A percentile compares a stretch with the other conserved stretches of the same genome.
Conservation (phyloP, 1,139 yeast genomes). For the Yamadazyma kanchanaburiensis region DNA sequence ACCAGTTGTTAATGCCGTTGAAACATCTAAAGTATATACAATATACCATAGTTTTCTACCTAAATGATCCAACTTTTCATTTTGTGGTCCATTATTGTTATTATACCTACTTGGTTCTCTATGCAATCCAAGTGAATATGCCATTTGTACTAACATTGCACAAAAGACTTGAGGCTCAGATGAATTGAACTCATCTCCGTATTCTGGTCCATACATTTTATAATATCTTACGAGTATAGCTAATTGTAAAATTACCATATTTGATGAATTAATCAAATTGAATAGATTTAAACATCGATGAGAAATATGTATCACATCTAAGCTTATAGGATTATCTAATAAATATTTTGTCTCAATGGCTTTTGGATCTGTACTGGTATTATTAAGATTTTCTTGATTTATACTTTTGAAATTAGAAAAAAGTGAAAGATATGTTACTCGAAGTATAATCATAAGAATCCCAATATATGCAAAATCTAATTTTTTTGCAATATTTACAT, state of each 20-base stretch:
- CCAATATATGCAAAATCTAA: slow-evolving; percentile 34
- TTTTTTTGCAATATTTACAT: slow-evolving; percentile 22
- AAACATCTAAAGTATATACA: slow-evolving; percentile 27
- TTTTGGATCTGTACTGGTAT: slow-evolving; percentile 14
- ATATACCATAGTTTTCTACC: slow-evolving; percentile 33
- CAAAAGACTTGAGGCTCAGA: slow-evolving; percentile 42
- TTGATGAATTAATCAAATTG: slow-evolving; percentile 32
- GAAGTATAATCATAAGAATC: slow-evolving; percentile 22
- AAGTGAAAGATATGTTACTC: slow-evolving; percentile 28
- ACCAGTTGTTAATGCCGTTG: slow-evolving; percentile 33
- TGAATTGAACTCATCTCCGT: slow-evolving; percentile 47
- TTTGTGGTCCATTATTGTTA: slow-evolving; percentile 14
- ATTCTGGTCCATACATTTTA: slow-evolving; percentile 44
- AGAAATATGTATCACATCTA: slow-evolving; percentile 34
- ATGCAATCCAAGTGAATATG: slow-evolving; percentile 44
- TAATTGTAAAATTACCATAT: slow-evolving; percentile 49
- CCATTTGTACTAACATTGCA: slow-evolving; percentile 40
- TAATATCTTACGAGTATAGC: slow-evolving; percentile 37
- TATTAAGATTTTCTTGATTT: slow-evolving; percentile 17
- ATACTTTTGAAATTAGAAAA: slow-evolving; percentile 28
- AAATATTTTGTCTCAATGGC: slow-evolving; percentile 6
- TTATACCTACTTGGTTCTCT: slow-evolving; percentile 38
- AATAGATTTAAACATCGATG: slow-evolving; percentile 38
- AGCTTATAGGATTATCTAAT: slow-evolving; percentile 17
- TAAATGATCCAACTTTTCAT: slow-evolving; percentile 25